Evolutionary conservation across 2,329 filamentous ascomycete species (phyloP), one percentile per base, ranked within the genome.

Genomic region (Pyrenophora seminiperda): DNA sequence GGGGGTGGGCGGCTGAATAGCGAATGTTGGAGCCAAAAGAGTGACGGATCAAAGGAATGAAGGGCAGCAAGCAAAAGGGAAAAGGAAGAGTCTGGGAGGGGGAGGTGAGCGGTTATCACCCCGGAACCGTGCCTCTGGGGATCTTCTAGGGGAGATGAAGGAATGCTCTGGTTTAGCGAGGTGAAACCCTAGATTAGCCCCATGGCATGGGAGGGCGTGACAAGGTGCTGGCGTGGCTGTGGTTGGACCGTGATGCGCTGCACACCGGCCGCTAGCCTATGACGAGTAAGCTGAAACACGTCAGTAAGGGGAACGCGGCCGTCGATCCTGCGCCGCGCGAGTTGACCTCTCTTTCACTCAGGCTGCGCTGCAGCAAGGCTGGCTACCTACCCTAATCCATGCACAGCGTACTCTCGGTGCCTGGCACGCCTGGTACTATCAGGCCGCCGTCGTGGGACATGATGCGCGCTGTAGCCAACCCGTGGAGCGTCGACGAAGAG

Each of bases 121-220:
- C 52, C 56, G 55, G 46, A 49, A 58, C 54, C 53, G 56, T 65
- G 62, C 48, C 30, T 37, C 30, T 31, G 29, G 32, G 18, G 17
- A 63, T 64, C 63, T 63, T 59, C 53, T 61, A 47, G 51, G 59
- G 65, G 66, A 70, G 62, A 70, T 72, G 69, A 72, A 72, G 68
- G 68, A 68, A 71, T 70, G 66, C 62, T 47, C 67, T 61, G 62
- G 62, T 63, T 68, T 62, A 61, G 64, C 59, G 61, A 66, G 44
- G 58, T 70, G 69, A 71, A 72, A 72, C 69, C 58, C 46, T 53
- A 49, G 58, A 63, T 60, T 62, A 58, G 59, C 54, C 54, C 53
- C 50, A 43, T 51, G 53, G 55, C 51, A 40, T 47, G 60, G 58
- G 50, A 50, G 19, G 31, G 38, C 38, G 41, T 50, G 47, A 29